Evolutionary conservation across 2,329 filamentous ascomycete species (phyloP), one percentile per base, ranked within the genome.

Genomic region (Onygenales sp.): DNA sequence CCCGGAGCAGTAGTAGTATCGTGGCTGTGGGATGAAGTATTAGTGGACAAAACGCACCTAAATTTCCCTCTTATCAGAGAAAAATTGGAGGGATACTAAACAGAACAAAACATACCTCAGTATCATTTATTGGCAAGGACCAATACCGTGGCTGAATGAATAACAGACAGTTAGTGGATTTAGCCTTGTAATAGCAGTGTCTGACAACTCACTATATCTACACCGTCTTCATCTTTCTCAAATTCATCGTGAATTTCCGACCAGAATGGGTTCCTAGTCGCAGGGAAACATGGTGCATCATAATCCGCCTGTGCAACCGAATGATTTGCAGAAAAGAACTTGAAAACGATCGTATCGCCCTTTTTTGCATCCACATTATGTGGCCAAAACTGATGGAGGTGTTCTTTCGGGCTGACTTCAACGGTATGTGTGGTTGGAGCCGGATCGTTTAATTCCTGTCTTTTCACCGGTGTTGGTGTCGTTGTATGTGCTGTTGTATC

Each of bases 1-100:
- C 17, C 17, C 17, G 17, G 83, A 80, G 58, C 84, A 89, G 66
- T 88, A 89, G 66, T 80, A 86, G 65, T 84, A 87, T 13, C 83
- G 78, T 0, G 85, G 84, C 21, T 69, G 21, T 27, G 36, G 2
- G 13, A 31, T 7, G 41, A 8, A 11, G 9, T 13, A 9, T 38
- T 31, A 44, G 44, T 55, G 14, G 57, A 57, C 9, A 3, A 38
- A 17, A 10, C 2, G 9, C 6, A 7, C 2, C 46, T 32, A n/a
- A n/a, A 17, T 2, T 36, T n/a, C 17, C 32, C 35, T 13, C 31
- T 47, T 14, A 36, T 36, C 36, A 9, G 8, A n/a, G 43, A 5
- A 42, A 13, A 11, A 39, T 7, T 2, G n/a, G 13, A 21, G 7
- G 33, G 44, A 41, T 3, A 50, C 9, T 35, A 41, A 44, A 31